Conservation (phyloP, 345 rosid genomes). For the Laguncularia racemosa region DNA sequence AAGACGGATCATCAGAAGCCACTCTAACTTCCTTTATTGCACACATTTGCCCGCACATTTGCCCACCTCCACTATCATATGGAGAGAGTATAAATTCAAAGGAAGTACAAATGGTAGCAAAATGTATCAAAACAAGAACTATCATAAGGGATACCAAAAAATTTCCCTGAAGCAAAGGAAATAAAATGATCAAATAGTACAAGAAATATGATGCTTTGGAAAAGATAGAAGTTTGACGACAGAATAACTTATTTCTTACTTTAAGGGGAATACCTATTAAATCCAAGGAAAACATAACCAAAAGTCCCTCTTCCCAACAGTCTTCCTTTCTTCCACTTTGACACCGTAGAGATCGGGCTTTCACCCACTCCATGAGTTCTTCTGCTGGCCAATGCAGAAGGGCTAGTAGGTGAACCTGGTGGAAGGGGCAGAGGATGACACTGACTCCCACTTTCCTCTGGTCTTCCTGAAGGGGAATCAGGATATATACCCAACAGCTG, state of each 20-base stretch:
- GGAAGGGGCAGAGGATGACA: slow-evolving; percentile 86
- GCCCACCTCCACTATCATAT: slow-evolving; percentile 67
- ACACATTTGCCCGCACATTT: slow-evolving; percentile 95
- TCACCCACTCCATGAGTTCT: slow-evolving; percentile 36
- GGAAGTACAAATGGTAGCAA: slow-evolving; percentile 1
- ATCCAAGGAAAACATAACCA: slow-evolving; percentile 89
- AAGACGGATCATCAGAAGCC: slow-evolving; percentile 69
- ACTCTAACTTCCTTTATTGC: slow-evolving; percentile 94
- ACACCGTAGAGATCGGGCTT: slow-evolving; percentile 22
- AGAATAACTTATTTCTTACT: background rate
- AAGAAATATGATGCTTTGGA: too few relatives aligned
- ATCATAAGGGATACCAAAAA: background rate
- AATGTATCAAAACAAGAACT: background rate
- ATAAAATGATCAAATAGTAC: too few relatives aligned
- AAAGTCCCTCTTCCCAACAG: slow-evolving; percentile 94
- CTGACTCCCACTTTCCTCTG: slow-evolving; percentile 58
- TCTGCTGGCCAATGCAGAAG: slow-evolving; percentile 40
- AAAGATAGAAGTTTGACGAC: too few relatives aligned
- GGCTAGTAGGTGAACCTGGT: slow-evolving; percentile 82
- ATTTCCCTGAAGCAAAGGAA: too few relatives aligned
- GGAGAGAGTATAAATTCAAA: slow-evolving; percentile 13
- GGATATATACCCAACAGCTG: slow-evolving; percentile 38
- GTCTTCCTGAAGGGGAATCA: slow-evolving; percentile 58
- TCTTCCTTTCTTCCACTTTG: slow-evolving; percentile 84
- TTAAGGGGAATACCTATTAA: slow-evolving; percentile 57